These are phyloP conservation scores for Globisporangium nagaii DNA, from an alignment of 352 stramenopile genomes.

Conservation along the genomic window DNA sequence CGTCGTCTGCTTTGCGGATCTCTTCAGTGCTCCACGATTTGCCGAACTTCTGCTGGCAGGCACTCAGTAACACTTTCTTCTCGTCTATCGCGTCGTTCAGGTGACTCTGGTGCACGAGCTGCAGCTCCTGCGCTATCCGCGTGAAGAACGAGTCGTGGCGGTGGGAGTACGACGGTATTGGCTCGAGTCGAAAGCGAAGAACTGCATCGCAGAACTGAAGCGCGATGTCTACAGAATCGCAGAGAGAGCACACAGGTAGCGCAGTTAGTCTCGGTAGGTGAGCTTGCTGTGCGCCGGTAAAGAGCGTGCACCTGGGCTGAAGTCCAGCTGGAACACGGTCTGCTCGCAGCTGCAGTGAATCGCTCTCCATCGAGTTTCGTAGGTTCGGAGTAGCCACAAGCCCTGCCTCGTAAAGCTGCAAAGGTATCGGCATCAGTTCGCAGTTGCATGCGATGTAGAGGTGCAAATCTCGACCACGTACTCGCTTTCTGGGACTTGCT, in stretches of 20 bases:
- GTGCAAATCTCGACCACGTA: not conserved
- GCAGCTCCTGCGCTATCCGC: slow-evolving; percentile 32
- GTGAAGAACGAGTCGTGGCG: slow-evolving; percentile 21
- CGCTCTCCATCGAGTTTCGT: slow-evolving; percentile 42
- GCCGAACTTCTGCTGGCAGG: slow-evolving; percentile 21
- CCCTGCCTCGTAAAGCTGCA: slow-evolving; percentile 36
- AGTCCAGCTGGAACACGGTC: slow-evolving; percentile 41
- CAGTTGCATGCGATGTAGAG: not conserved
- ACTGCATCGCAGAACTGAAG: slow-evolving; percentile 22
- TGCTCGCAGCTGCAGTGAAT: slow-evolving; percentile 40
- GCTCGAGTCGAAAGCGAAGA: slow-evolving; percentile 21
- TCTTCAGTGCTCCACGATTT: slow-evolving; percentile 6
- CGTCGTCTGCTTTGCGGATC: slow-evolving; percentile 1
- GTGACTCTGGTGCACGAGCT: slow-evolving; percentile 28
- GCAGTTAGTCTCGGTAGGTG: not conserved
- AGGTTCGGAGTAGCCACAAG: slow-evolving; percentile 26
- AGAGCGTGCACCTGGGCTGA: slow-evolving; percentile 27
- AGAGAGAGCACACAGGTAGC: not conserved
- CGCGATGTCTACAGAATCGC: slow-evolving; percentile 26
- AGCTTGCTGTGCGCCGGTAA: not conserved
- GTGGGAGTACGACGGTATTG: slow-evolving; percentile 12
- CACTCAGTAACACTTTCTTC: slow-evolving; percentile 24
- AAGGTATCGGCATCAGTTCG: not conserved
- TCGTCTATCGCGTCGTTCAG: slow-evolving; percentile 22
- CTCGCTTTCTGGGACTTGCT: slow-evolving; percentile 12